Evolutionary conservation across 306 rosid genomes (phyloP), one percentile per base, ranked within the genome.

Genomic region (Astragalus membranaceus): DNA sequence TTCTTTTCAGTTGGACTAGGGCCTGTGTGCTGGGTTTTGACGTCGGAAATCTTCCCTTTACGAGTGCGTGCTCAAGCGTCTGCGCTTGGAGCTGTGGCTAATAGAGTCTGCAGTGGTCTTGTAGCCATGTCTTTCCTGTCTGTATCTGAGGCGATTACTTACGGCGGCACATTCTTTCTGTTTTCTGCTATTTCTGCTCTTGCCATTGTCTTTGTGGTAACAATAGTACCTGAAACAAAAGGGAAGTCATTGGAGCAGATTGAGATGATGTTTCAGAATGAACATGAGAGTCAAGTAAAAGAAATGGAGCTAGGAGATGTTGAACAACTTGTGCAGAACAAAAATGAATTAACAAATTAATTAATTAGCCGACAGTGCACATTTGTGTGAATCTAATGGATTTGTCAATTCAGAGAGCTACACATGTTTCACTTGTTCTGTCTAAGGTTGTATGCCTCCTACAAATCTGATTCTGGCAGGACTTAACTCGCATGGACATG

Each of bases 231-330:
- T 3, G 98, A 93, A 83, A 93, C 98, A 10, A 93, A 85, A 65
- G 98, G 98, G 20, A 93, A 84, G 83, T 90, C 98, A 26, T 61
- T 93, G 85, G 98, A 93, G 73, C 90, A 93, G 87, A 93, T 93
- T 42, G 96, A 85, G 84, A 10, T 79, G 71, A 69, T 93, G 78
- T 90, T 93, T 85, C 87, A 90, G 78, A 86, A 79, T 46, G 85
- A 81, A 41, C 71, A 56, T 53, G 94, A 65, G 69, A 75, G 63
- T 80, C 76, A 72, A 70, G 84, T 7, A 55, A 79, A 75, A 48
- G 88, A 84, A 74, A 77, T 73, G 80, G 94, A 90, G 83, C 86
- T 88, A 35, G 88, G 88, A 80, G 98, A 93, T 80, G 96, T 77
- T 13, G 92, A 90, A 78, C 89, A 87, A 56, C 97, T 93, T 82